Percentiles rank a stretch among this genome's conserved stretches.
These are phyloP conservation scores for Umbelopsis sp. DNA, from an alignment of 192 early-diverging fungal species.

Conservation along the genomic window DNA sequence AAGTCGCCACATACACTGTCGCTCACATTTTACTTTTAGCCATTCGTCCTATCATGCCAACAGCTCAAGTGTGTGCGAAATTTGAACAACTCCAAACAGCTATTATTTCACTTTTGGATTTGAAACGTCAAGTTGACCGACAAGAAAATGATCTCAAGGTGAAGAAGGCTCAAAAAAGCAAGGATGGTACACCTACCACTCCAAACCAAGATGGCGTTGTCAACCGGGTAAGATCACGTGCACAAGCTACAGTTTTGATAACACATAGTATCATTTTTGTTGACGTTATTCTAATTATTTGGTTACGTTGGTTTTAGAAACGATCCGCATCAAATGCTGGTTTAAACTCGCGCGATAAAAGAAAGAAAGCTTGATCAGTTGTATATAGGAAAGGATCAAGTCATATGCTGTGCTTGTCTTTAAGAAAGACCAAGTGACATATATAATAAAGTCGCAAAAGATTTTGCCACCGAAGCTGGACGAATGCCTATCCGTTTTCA, in stretches of 20 bases:
- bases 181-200: constrained; percentile 13
- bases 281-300: constrained; percentile 2
- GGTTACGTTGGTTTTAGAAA: constrained; percentile 9
- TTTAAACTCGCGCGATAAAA: constrained; percentile 21
- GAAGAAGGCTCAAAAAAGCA: constrained; percentile 21
- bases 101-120: constrained; percentile 77
- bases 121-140: constrained; percentile 77
- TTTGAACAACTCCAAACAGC: constrained; percentile 78
- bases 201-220: background rate
- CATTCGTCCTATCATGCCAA: constrained; percentile 82
- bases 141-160: constrained; percentile 25
- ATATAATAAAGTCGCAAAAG: background rate
- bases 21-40: constrained; percentile 18
- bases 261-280: constrained; percentile 11
- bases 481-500: background rate
- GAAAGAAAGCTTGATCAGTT: constrained; percentile 8
- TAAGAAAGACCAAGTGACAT: background rate
- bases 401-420: no score
- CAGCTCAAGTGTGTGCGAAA: constrained; percentile 74
- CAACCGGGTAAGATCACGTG: constrained; percentile 17
- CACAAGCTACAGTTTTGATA: background rate
- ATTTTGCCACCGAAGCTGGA: background rate
- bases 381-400: background rate
- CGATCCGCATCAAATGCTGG: constrained; percentile 19
- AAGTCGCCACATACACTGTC: background rate